Base-by-base conservation (phyloP, 306 rosid genomes). In the Gynostemma pentaphyllum region DNA sequence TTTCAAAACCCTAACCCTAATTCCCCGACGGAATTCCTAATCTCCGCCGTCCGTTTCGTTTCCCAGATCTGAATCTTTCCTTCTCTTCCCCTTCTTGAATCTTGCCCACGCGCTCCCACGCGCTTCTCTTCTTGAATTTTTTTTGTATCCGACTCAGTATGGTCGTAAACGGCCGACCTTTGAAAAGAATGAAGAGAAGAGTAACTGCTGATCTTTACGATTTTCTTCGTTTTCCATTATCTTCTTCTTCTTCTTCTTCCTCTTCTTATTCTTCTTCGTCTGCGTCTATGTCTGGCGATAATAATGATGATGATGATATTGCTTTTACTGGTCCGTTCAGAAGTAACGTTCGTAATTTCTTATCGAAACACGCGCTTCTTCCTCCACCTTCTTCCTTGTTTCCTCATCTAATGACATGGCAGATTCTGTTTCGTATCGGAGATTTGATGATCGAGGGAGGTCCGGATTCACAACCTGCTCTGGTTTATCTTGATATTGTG, bases 361-460 rank as follows among this genome's bases (percentile, higher is more conserved):
- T 92, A 27, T 62, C 85, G 2, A 82, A 76, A 70, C 84, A 92
- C 71, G 96, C 95, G 53, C 82, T 88, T 29, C 80, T 84, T 2
- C 95, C 95, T 1, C 94, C 96, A 6, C 96, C 96, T 0, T 81
- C 94, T 3, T 94, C 96, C 23, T 74, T 86, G 47, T 86, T 88
- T 68, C 95, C 94, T 0, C 96, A 86, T 73, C 77, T 92, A 2
- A 45, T 86, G 71, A 92, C 95, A 47, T 88, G 95, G 96, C 98
- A 88, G 83, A 78, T 92, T 66, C 80, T 76, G 68, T 86, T 88
- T 72, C 85, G 90, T 19, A 80, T 79, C 50, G 90, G 94, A n/a
- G 85, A 85, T 10, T 37, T n/a, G n/a, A n/a, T n/a, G n/a, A n/a
- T 71, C 49, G 46, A 72, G 18, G 80, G 78, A 0, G 83, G 80